Conservation (phyloP, 208 protist genomes). For the Wallacemonas collosoma region DNA sequence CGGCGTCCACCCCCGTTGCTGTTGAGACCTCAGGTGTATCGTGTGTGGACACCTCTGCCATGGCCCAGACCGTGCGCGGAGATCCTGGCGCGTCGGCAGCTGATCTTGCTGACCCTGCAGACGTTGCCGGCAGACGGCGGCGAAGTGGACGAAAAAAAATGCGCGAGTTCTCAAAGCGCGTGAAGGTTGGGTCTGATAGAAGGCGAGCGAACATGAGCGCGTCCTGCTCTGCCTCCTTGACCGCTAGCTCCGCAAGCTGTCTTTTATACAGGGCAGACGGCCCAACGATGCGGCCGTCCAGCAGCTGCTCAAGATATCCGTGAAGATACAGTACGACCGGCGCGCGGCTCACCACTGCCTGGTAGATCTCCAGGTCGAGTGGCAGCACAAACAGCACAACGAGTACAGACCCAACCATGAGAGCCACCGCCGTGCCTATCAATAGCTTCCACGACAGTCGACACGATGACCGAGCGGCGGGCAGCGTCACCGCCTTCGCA, state of each 20-base stretch:
- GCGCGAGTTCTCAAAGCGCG: conserved; percentile 24
- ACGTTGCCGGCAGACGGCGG: conserved; percentile 24
- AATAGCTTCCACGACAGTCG: too few species aligned
- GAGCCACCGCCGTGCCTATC: not conserved
- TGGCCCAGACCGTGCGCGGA: not conserved
- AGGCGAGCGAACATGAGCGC: conserved; percentile 20
- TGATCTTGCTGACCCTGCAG: not conserved
- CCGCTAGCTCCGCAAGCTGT: not conserved
- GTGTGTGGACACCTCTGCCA: not conserved
- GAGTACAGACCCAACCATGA: not conserved
- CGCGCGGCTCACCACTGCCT: not conserved
- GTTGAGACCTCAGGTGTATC: not conserved
- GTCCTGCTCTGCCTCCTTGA: conserved; percentile 17
- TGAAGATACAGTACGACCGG: not conserved
- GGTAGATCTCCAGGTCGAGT: not conserved
- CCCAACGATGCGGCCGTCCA: not conserved
- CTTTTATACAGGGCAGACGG: not conserved
- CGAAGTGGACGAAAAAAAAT: conserved; percentile 41
- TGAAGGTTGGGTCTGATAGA: conserved; percentile 32
- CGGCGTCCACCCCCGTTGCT: too few species aligned
- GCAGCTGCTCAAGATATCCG: not conserved
- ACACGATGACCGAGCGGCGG: too few species aligned
- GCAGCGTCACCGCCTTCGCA: too few species aligned
- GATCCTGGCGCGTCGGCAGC: not conserved
- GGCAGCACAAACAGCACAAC: not conserved